Evolutionary conservation across 2,329 filamentous ascomycete species (phyloP), one percentile per base, ranked within the genome.

Genomic region (Aspergillus fructus): DNA sequence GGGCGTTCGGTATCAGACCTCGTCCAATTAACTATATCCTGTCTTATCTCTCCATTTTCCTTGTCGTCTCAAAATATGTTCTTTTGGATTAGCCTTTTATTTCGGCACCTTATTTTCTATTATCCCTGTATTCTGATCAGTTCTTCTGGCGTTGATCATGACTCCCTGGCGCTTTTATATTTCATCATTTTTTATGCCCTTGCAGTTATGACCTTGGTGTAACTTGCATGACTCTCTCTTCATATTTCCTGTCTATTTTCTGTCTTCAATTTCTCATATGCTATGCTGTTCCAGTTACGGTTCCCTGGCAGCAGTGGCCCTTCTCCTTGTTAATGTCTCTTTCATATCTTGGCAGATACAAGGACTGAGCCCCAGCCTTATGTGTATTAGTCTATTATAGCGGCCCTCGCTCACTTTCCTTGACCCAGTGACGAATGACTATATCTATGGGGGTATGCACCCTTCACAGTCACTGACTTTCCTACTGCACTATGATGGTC

Each of bases 141-240:
- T 34, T 33, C 9, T 45, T 37, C 50, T 42, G 55, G 59, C 56
- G 56, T 53, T 61, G 43, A 45, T 42, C 54, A 37, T 58, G 56
- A 61, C 48, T 61, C 62, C 53, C 46, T 60, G 54, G 51, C 56
- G 59, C 49, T 57, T 53, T 60, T 64, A 56, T 55, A 41, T 39
- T 23, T 24, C 51, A 17, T 48, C 54, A 9, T 9, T 37, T 54
- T 59, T 39, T 33, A 42, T 52, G 60, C 62, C 64, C 61, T 54
- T 58, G 59, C 68, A 69, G 66, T 68, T 64, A 69, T 71, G 50
- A 62, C 59, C 65, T 61, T 56, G 27, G 64, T 64, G 63, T 66
- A 68, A 59, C 50, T 33, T 55, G 63, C 64, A 68, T 63, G 63
- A 64, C 65, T 62, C 53, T 63, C 62, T 19, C 59, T 64, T 56